A percentile compares a stretch with the other conserved stretches of the same genome.
Conservation (phyloP, 306 rosid genomes). For the Casuarina glauca region DNA sequence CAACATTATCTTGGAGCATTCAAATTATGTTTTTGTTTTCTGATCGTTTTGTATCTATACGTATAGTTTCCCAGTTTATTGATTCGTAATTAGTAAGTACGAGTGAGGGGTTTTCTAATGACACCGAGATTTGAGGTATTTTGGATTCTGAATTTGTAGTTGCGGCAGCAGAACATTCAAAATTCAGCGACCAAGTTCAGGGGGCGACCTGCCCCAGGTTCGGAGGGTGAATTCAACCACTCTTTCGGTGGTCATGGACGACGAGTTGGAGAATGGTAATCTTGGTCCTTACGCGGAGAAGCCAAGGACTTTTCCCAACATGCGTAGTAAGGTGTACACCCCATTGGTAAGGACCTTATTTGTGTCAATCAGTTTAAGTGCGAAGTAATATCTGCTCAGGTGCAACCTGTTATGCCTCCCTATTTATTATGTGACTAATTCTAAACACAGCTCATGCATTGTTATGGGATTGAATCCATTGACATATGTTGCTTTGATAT, state of each 20-base stretch:
- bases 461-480: background rate
- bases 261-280: slow-evolving; percentile 66
- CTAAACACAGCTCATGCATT: background rate
- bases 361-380: background rate
- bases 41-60: background rate
- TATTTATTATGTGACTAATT: background rate
- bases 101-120: background rate
- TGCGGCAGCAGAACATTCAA: slow-evolving; percentile 39
- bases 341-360: slow-evolving; percentile 59
- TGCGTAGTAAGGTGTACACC: slow-evolving; percentile 83
- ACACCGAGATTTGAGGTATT: background rate
- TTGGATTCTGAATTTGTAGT: background rate
- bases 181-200: slow-evolving; percentile 93
- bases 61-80: background rate
- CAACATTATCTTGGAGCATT: background rate
- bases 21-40: background rate
- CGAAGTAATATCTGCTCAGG: background rate
- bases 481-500: background rate
- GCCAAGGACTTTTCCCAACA: slow-evolving; percentile 82
- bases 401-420: background rate
- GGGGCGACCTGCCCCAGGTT: slow-evolving; percentile 98
- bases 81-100: background rate
- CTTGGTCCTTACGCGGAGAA: slow-evolving; percentile 73
- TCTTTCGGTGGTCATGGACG: slow-evolving; percentile 60
- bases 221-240: slow-evolving; percentile 67